Conservation (phyloP, 108 stramenopile species). For the Skeletonema costatum region DNA sequence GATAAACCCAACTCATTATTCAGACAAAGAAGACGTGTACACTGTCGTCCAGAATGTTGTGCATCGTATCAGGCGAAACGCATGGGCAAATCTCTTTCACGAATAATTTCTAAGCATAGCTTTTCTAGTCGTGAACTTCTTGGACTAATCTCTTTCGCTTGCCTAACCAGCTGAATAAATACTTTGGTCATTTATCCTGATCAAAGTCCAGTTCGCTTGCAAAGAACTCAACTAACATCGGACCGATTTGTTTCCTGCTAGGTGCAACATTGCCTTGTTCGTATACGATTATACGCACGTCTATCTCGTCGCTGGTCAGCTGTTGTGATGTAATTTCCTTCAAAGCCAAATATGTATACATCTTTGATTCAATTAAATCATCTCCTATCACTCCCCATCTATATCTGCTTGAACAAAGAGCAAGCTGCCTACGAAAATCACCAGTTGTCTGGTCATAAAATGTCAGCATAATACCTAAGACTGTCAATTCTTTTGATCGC, state of each 20-base stretch:
- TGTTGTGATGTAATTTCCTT: neutral
- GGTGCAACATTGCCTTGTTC: constrained; percentile 66
- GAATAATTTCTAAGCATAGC: neutral
- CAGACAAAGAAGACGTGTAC: neutral
- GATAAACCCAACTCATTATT: neutral
- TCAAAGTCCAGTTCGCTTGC: too few relatives aligned
- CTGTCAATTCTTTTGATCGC: constrained; percentile 26
- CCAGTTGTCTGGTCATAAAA: constrained; percentile 31
- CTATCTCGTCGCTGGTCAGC: constrained; percentile 8
- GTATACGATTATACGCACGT: constrained; percentile 42
- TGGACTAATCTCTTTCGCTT: too few relatives aligned
- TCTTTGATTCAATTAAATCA: constrained; percentile 17
- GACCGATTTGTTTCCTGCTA: constrained; percentile 82
- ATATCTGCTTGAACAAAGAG: constrained; percentile 25
- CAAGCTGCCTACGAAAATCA: constrained; percentile 29
- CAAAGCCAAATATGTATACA: neutral
- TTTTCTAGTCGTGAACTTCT: neutral
- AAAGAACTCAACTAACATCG: constrained; percentile 59
- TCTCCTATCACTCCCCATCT: neutral
- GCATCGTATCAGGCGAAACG: neutral
- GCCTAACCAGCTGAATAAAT: too few relatives aligned
- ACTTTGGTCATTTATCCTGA: neutral
- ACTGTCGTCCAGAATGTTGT: neutral
- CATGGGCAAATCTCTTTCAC: neutral
- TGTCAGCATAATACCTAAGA: constrained; percentile 62